These are phyloP conservation scores for Astraeus odoratus DNA, from an alignment of 768 basidiomycete species.

Conservation along the genomic window DNA sequence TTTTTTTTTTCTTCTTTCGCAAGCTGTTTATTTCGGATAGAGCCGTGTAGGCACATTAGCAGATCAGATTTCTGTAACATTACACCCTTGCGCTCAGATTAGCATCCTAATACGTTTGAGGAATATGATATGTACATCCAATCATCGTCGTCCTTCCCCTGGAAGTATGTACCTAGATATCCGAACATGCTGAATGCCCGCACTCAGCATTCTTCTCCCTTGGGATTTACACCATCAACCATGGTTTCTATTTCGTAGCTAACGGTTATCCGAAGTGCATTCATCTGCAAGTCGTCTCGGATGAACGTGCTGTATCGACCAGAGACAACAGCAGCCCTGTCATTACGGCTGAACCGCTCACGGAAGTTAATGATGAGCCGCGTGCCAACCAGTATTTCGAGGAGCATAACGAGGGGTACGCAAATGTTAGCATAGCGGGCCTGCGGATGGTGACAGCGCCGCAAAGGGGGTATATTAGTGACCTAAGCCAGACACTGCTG, in stretches of 20 bases:
- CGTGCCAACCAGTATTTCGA: conserved; percentile 25
- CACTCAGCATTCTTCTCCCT: conserved; percentile 1
- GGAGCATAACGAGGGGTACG: conserved; percentile 25
- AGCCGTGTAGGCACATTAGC: background rate
- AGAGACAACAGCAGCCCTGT: conserved; percentile 6
- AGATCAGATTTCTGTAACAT: background rate
- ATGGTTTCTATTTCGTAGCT: conserved; percentile 15
- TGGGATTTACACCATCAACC: conserved; percentile 9
- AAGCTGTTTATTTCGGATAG: background rate
- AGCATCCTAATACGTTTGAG: background rate
- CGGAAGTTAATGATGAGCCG: conserved; percentile 27
- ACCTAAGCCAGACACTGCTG: too few relatives aligned
- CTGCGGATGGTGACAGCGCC: conserved; percentile 4
- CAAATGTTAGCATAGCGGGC: conserved; percentile 24
- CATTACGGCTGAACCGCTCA: conserved; percentile 19
- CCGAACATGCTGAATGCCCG: conserved; percentile 2
- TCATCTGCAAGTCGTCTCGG: conserved; percentile 4
- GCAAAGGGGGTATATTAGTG: too few relatives aligned
- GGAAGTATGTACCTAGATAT: too few relatives aligned
- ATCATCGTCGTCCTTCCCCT: too few relatives aligned
- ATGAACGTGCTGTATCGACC: conserved; percentile 11
- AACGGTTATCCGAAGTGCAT: conserved; percentile 3
- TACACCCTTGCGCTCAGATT: background rate
- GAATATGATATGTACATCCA: background rate
- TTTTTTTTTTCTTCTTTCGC: too few relatives aligned